phyloP scores from a whole-genome alignment of 2,329 filamentous ascomycete genomes.

The Microsporum canis region DNA sequence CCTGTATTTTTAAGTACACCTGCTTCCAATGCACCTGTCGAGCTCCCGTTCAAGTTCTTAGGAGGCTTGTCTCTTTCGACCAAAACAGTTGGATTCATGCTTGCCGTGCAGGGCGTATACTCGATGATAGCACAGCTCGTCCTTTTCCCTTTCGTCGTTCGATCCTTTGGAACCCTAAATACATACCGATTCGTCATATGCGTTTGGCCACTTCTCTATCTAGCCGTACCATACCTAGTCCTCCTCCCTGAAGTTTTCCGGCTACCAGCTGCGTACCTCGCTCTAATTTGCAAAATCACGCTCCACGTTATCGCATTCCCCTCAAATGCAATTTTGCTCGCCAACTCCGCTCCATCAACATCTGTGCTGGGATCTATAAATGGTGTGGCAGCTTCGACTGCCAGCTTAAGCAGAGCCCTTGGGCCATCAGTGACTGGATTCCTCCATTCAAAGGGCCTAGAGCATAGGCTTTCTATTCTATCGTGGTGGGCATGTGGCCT shows the following conservation, averaged over 20 bases:
- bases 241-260: slow-evolving; percentile 62
- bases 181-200: slow-evolving; percentile 73
- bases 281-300: slow-evolving; percentile 85
- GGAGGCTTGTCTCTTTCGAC: slow-evolving; percentile 77
- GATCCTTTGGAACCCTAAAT: slow-evolving; percentile 62
- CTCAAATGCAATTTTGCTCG: slow-evolving; percentile 75
- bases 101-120: slow-evolving; percentile 79
- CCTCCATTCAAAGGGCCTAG: slow-evolving; percentile 68
- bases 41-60: slow-evolving; percentile 76
- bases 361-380: slow-evolving; percentile 85
- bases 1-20: slow-evolving; percentile 78
- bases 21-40: slow-evolving; percentile 38
- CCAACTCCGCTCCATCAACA: slow-evolving; percentile 75
- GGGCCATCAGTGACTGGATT: slow-evolving; percentile 80
- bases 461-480: slow-evolving; percentile 70
- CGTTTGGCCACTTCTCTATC: slow-evolving; percentile 77
- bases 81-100: slow-evolving; percentile 73
- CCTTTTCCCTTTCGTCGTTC: slow-evolving; percentile 67
- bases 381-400: slow-evolving; percentile 80
- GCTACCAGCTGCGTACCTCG: slow-evolving; percentile 61
- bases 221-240: slow-evolving; percentile 78
- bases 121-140: slow-evolving; percentile 78
- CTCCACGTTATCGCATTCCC: slow-evolving; percentile 87
- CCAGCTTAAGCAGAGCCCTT: slow-evolving; percentile 76
- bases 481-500: slow-evolving; percentile 86